These are phyloP conservation scores for Exserohilum turcica DNA, from an alignment of 2,329 filamentous ascomycete genomes.

Conservation along the genomic window DNA sequence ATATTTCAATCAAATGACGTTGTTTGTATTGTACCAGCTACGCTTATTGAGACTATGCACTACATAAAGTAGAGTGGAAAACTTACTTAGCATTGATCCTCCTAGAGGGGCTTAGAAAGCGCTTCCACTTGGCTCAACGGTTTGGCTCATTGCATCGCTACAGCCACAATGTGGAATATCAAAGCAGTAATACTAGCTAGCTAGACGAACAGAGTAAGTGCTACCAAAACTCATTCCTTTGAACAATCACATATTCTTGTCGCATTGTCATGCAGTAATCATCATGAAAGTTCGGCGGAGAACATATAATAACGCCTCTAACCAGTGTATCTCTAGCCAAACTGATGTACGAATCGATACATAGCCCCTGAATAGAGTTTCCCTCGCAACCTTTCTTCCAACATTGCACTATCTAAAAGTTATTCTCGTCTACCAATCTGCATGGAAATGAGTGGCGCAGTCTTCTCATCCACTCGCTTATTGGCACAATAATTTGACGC, in stretches of 20 bases:
- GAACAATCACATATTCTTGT: neutral
- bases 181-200: neutral
- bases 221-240: neutral
- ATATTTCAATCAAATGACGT: neutral
- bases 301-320: neutral
- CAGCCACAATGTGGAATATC: neutral
- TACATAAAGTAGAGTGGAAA: neutral
- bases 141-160: neutral
- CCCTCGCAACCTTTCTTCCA: neutral
- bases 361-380: neutral
- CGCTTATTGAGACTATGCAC: neutral
- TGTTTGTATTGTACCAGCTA: neutral
- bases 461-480: conserved; percentile 4
- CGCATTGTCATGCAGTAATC: neutral
- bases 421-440: neutral
- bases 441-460: neutral
- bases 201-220: neutral
- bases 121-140: neutral
- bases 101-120: neutral
- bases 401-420: neutral
- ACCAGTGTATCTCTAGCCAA: neutral
- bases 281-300: neutral
- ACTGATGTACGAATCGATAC: neutral
- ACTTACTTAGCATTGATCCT: neutral
- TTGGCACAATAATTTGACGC: conserved; percentile 2